phyloP scores from a whole-genome alignment of 768 basidiomycete genomes.

The Holtermannia corniformis region DNA sequence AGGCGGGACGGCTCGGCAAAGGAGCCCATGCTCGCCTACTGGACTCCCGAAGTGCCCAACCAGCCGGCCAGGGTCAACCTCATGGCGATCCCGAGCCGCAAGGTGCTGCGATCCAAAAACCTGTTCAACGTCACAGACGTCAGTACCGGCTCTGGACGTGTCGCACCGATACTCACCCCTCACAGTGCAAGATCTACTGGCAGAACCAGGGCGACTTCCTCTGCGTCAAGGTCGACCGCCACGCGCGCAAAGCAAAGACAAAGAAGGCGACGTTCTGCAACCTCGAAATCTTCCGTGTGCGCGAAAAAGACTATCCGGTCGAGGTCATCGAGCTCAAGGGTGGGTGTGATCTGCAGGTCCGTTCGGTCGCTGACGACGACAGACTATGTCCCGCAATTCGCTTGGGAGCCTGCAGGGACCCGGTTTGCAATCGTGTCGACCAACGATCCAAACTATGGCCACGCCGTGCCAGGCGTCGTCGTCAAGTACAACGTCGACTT shows the following conservation, averaged over 20 bases:
- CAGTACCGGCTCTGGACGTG: slow-evolving; percentile 32
- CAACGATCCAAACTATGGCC: slow-evolving; percentile 84
- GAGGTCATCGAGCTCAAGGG: slow-evolving; percentile 97
- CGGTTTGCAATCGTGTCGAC: slow-evolving; percentile 93
- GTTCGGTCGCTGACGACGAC: slow-evolving; percentile 10
- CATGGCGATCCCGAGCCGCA: slow-evolving; percentile 74
- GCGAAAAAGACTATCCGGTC: slow-evolving; percentile 95
- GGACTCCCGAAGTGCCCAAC: slow-evolving; percentile 93
- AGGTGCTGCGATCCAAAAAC: slow-evolving; percentile 84
- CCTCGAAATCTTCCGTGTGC: slow-evolving; percentile 90
- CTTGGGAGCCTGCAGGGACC: slow-evolving; percentile 97
- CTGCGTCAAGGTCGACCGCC: slow-evolving; percentile 97
- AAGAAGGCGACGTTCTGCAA: slow-evolving; percentile 98
- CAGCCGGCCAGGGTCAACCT: slow-evolving; percentile 96
- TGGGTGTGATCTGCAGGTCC: slow-evolving; percentile 33
- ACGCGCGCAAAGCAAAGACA: slow-evolving; percentile 66
- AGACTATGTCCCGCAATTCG: slow-evolving; percentile 93
- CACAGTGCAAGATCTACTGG: slow-evolving; percentile 92
- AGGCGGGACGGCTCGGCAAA: slow-evolving; percentile 50
- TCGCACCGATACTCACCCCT: neutral
- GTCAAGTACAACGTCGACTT: slow-evolving; percentile 94
- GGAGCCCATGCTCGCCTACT: slow-evolving; percentile 93
- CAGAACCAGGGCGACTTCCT: slow-evolving; percentile 97
- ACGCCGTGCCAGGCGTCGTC: slow-evolving; percentile 79
- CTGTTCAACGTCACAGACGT: slow-evolving; percentile 96